Percentiles rank a stretch among this genome's conserved stretches.
These are phyloP conservation scores for Eruca vesicaria DNA, from an alignment of 441 rosid genomes.

Conservation along the genomic window DNA sequence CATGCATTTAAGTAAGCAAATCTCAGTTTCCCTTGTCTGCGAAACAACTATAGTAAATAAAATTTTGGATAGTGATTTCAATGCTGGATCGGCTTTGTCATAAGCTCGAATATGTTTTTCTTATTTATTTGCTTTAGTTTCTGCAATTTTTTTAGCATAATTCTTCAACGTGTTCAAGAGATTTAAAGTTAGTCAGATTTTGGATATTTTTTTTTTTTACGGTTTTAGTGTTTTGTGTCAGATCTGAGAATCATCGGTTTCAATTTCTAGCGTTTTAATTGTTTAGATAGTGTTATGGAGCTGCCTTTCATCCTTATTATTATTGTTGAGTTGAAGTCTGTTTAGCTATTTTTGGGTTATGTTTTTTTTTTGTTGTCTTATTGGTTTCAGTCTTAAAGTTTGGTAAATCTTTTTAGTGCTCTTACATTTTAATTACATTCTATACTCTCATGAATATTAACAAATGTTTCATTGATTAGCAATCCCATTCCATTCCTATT, in stretches of 20 bases:
- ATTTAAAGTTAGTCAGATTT: neutral
- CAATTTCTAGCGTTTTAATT: neutral
- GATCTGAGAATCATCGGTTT: conserved; percentile 29
- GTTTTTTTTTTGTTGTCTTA: neutral
- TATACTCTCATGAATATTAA: conserved; percentile 3
- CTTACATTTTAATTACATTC: conserved; percentile 5
- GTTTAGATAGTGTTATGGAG: neutral
- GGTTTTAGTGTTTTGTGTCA: conserved; percentile 15
- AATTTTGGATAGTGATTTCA: neutral
- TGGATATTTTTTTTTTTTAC: neutral
- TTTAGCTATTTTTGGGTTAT: neutral
- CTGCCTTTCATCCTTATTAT: neutral
- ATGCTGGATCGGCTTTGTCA: neutral
- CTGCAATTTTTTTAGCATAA: conserved; percentile 2
- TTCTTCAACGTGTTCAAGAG: neutral
- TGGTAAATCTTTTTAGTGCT: conserved; percentile 9
- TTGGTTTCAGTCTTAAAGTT: neutral
- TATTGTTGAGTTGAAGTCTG: neutral
- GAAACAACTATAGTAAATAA: neutral
- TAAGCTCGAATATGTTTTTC: conserved; percentile 2
- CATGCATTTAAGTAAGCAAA: neutral
- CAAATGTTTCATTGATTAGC: neutral
- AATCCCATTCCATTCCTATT: neutral
- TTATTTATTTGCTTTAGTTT: neutral
- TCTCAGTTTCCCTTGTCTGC: neutral